Evolutionary conservation across 805 yeast species (phyloP), one percentile per base, ranked within the genome.

Genomic region (Cyberlindnera nakhonratchasimensis): DNA sequence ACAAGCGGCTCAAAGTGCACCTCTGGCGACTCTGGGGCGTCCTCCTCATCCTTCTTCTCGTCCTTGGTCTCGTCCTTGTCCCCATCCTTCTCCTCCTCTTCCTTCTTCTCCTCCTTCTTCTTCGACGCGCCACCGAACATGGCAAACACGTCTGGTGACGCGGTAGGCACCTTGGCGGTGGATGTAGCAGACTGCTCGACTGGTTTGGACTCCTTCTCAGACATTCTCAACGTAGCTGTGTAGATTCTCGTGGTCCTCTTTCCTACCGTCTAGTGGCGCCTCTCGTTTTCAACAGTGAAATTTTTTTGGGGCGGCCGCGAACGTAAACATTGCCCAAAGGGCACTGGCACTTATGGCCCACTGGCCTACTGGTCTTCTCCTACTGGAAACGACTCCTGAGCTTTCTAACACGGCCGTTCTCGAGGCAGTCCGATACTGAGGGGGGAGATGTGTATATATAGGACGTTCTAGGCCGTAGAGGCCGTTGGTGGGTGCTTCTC

Each of bases 1-100:
- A 93, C 97, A 51, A 93, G 72, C 39, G 99, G 99, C 72, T 91
- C 97, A 58, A 93, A 93, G 66, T 93, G 96, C 49, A 93, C 91
- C 57, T 67, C 72, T 45, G 68, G 67, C 12, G 65, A 65, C 29
- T 59, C 68, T 39, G 70, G 69, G 33, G 66, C 64, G 20, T 64
- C 63, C 30, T 64, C 62, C 28, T 63, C 53, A 19, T 59, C 51
- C 40, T 70, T 72, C 29, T 63, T 55, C 43, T 52, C 50, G 43
- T 61, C 62, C 33, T 62, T 58, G 24, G 47, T 50, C 21, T 58
- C 54, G 9, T 61, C 51, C 17, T 50, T 39, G 20, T 56, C 55
- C 26, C 57, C 61, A 42, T 53, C 65, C 47, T 64, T 73, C 59
- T 61, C 61, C 64, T 74, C 72, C 35, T 67, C 66, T 34, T 58